Conservation (phyloP, 2,329 filamentous ascomycete species). For the Taxawa tesnikishii region DNA sequence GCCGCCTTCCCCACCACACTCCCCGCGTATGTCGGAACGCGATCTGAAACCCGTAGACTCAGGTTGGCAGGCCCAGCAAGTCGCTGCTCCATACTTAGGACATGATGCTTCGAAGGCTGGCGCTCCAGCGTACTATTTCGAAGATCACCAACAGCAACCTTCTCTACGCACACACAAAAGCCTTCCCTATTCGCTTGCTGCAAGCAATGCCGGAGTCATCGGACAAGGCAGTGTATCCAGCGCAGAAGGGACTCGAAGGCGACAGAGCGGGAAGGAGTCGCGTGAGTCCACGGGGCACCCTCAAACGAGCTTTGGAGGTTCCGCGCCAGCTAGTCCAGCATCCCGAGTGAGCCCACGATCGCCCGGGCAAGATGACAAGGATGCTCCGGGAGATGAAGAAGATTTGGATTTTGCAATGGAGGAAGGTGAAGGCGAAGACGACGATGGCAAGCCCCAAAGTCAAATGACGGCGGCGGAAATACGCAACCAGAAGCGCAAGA, state of each 20-base stretch:
- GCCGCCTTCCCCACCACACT: conserved; percentile 36
- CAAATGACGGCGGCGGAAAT: conserved; percentile 37
- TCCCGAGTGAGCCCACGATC: conserved; percentile 33
- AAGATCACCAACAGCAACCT: conserved; percentile 15
- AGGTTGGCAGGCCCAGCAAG: conserved; percentile 29
- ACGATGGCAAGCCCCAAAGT: conserved; percentile 11
- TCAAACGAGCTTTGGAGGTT: conserved; percentile 24
- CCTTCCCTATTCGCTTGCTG: conserved; percentile 28
- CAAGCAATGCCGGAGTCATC: too few relatives aligned
- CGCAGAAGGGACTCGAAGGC: too few relatives aligned
- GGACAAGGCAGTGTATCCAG: too few relatives aligned
- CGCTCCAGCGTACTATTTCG: too few relatives aligned
- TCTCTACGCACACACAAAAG: conserved; percentile 30
- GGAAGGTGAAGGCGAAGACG: conserved; percentile 10
- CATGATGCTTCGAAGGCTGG: neutral
- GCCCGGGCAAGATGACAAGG: conserved; percentile 6
- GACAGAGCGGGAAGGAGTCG: too few relatives aligned
- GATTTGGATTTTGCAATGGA: conserved; percentile 16
- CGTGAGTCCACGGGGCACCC: conserved; percentile 11
- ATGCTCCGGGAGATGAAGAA: conserved; percentile 26
- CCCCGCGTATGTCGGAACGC: conserved; percentile 38
- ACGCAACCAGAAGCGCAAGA: conserved; percentile 38
- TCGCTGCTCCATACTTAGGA: conserved; percentile 18
- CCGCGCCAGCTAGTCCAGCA: conserved; percentile 32
- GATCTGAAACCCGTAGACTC: conserved; percentile 28